Conservation (phyloP, 176 grass and related monocot species). For the Raddia distichophylla region DNA sequence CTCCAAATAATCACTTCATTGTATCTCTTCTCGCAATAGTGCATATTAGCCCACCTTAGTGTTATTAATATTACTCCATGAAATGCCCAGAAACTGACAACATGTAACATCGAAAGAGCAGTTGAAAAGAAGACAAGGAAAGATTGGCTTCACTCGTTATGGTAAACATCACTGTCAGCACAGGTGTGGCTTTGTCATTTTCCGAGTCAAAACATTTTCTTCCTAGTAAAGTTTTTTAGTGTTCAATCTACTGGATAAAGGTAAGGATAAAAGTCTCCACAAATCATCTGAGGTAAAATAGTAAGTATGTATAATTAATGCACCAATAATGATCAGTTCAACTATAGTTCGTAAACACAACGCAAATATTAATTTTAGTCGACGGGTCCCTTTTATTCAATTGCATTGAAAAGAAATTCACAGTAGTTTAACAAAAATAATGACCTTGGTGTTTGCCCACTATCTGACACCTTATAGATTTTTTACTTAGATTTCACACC, state of each 20-base stretch:
- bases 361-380: not conserved
- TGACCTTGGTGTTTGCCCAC: too few relatives aligned
- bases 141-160: not conserved
- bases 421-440: not conserved
- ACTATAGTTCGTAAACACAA: not conserved
- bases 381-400: not conserved
- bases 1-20: constrained; percentile 5
- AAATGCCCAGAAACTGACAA: not conserved
- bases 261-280: not conserved
- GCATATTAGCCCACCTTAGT: not conserved
- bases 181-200: not conserved
- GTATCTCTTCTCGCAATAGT: not conserved
- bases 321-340: not conserved
- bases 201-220: not conserved
- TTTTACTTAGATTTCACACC: too few relatives aligned
- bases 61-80: not conserved
- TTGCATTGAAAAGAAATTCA: not conserved
- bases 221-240: not conserved
- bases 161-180: not conserved
- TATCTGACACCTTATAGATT: too few relatives aligned
- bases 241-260: not conserved
- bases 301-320: not conserved
- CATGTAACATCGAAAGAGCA: not conserved
- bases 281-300: not conserved
- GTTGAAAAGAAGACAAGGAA: not conserved